Conservation (phyloP, 306 rosid genomes). For the Prunus dulcis region DNA sequence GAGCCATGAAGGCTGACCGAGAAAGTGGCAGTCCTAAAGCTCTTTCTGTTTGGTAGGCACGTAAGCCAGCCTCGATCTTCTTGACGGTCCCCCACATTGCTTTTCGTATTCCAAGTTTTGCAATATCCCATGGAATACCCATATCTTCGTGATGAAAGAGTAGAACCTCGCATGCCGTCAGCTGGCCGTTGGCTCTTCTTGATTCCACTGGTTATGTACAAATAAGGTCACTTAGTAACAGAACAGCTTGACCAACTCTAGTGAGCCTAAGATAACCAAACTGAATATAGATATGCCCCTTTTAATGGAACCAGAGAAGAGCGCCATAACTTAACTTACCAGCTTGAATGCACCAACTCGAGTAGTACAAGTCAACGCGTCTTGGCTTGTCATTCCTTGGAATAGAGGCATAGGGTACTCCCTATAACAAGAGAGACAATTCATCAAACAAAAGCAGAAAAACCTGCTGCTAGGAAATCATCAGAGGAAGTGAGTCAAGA, state of each 20-base stretch:
- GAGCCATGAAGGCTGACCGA: slow-evolving; percentile 52
- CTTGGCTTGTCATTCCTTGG: slow-evolving; percentile 46
- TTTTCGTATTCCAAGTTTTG: slow-evolving; percentile 77
- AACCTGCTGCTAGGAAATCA: neutral
- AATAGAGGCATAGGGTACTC: slow-evolving; percentile 47
- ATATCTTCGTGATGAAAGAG: slow-evolving; percentile 84
- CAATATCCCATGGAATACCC: slow-evolving; percentile 95
- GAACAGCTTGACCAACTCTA: neutral
- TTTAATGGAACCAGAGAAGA: neutral
- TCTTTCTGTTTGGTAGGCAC: slow-evolving; percentile 57
- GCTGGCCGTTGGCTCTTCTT: slow-evolving; percentile 42
- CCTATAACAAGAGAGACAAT: slow-evolving; percentile 29
- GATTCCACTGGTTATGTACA: slow-evolving; percentile 62
- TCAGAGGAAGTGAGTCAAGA: neutral
- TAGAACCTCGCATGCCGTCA: slow-evolving; percentile 79
- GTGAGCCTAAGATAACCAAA: neutral
- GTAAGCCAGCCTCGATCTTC: slow-evolving; percentile 79
- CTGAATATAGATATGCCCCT: neutral
- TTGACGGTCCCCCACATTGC: slow-evolving; percentile 92
- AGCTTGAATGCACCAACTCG: slow-evolving; percentile 74
- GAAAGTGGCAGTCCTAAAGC: slow-evolving; percentile 56
- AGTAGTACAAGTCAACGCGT: slow-evolving; percentile 58
- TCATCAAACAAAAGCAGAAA: neutral
- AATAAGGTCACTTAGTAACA: neutral
- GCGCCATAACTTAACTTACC: slow-evolving; percentile 23